Base-by-base conservation (phyloP, 2,329 filamentous ascomycete genomes). In the Scopulariopsis brevicaulis region DNA sequence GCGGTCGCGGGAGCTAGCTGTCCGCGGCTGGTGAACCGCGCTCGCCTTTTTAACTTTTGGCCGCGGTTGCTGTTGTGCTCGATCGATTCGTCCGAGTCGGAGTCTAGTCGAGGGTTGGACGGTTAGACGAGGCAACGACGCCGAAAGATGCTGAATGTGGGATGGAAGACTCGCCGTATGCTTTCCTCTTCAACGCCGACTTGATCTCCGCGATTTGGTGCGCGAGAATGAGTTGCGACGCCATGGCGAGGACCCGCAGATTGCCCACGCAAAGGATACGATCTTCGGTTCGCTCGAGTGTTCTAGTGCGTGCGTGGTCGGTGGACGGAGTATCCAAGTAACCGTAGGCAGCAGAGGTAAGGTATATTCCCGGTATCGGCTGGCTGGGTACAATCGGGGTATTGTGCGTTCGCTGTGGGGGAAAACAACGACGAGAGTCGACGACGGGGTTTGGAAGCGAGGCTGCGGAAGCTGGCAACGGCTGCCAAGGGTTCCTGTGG, bases 31-130 rank as follows among this genome's bases (percentile, higher is more conserved):
- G 87, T 81, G 67, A 89, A 89, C 64, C 83, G 80, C 52, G 89
- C 85, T 64, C 83, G 81, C 69, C 84, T 87, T 75, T 91, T 89
- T 53, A 93, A 77, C 69, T 92, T 93, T 70, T 90, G 83, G 61
- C 87, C 87, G 66, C 88, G 85, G 70, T 91, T 91, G 59, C 84
- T 86, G 64, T 81, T 81, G 64, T 81, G 78, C 60, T 85, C 79
- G 64, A 90, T 84, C 58, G 83, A 81, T 60, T 85, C 84, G 70
- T 93, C 89, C 59, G 87, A 89, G 54, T 92, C 89, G 64, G 85
- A 89, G 61, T 90, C 89, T 91, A 71, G 46, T 24, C 18, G 20
- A 24, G 55, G 43, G 24, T 35, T n/a, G 24, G 22, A 11, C 11
- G 43, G n/a, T 35, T 43, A n/a, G 11, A 8, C 14, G 53, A 25